Conservation (phyloP, 352 stramenopile species). For the Pilasporangium apinafurcum region DNA sequence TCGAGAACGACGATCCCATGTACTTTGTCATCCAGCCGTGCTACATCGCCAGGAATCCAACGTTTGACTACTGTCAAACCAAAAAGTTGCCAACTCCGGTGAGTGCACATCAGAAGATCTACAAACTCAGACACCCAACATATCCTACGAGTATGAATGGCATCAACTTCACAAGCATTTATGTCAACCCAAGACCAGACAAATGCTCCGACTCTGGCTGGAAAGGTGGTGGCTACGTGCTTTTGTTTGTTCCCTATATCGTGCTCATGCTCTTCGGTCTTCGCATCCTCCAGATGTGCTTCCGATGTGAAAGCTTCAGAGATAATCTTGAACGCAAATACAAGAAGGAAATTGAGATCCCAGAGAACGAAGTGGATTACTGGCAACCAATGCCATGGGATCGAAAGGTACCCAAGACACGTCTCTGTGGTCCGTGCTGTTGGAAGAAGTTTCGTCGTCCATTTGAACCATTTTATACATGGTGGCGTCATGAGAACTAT, state of each 20-base stretch:
- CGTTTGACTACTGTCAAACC: constrained; percentile 20
- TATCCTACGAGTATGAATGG: constrained; percentile 7
- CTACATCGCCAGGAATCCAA: constrained; percentile 16
- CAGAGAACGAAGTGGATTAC: constrained; percentile 52
- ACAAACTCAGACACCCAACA: constrained; percentile 23
- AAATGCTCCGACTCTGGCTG: constrained; percentile 28
- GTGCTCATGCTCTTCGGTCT: constrained; percentile 32
- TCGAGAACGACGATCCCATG: constrained; percentile 37
- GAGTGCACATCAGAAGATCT: constrained; percentile 27
- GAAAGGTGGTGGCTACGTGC: constrained; percentile 26
- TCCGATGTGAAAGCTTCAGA: constrained; percentile 40
- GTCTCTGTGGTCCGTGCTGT: constrained; percentile 43
- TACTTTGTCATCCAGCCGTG: constrained; percentile 54
- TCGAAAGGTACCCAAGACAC: constrained; percentile 48
- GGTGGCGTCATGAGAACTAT: constrained; percentile 62
- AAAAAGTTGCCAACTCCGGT: constrained; percentile 21
- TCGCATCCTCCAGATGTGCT: constrained; percentile 39
- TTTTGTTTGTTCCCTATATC: constrained; percentile 48
- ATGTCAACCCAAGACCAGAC: constrained; percentile 47
- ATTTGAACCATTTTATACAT: constrained; percentile 54
- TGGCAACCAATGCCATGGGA: constrained; percentile 56
- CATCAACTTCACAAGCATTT: constrained; percentile 18
- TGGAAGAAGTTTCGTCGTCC: constrained; percentile 45
- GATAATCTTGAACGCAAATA: constrained; percentile 48
- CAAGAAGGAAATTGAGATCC: constrained; percentile 29